phyloP scores from a whole-genome alignment of 352 stramenopile species.

The Pythium myriotylum region DNA sequence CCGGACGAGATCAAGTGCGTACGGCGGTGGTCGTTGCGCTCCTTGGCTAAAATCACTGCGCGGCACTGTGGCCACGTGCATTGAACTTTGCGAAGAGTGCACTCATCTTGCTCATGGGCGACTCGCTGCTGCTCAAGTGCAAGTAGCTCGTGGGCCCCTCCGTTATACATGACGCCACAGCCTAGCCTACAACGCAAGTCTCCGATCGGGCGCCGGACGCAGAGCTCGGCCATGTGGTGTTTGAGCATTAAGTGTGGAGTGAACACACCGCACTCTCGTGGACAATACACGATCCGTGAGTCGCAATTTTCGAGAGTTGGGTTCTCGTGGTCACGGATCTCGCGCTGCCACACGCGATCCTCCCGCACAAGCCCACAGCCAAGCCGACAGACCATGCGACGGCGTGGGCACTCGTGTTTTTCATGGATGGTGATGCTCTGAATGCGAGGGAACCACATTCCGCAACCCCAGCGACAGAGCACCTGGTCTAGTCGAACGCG shows the following conservation, averaged over 20 bases:
- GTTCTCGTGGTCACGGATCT: constrained; percentile 63
- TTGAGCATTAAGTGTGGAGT: constrained; percentile 46
- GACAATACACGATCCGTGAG: constrained; percentile 58
- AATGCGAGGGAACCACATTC: constrained; percentile 47
- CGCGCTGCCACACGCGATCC: constrained; percentile 44
- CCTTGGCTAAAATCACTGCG: constrained; percentile 47
- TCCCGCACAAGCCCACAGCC: constrained; percentile 58
- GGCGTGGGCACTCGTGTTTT: constrained; percentile 51
- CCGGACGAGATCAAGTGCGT: constrained; percentile 63
- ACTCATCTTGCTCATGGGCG: constrained; percentile 75
- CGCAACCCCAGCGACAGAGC: constrained; percentile 69
- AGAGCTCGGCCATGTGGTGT: constrained; percentile 60
- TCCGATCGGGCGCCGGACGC: constrained; percentile 59
- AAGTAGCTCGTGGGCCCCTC: constrained; percentile 59
- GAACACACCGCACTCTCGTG: constrained; percentile 72
- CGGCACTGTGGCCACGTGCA: constrained; percentile 77
- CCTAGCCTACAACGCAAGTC: constrained; percentile 61
- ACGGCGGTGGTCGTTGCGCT: constrained; percentile 63
- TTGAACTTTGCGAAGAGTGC: constrained; percentile 58
- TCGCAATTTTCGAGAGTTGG: constrained; percentile 41
- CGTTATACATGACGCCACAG: constrained; percentile 59
- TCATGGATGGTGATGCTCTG: constrained; percentile 56
- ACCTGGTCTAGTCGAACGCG: constrained; percentile 37
- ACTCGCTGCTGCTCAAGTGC: constrained; percentile 65
- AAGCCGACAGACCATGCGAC: constrained; percentile 69